Conservation (phyloP, 352 stramenopile genomes). For the Pythium periplocum region DNA sequence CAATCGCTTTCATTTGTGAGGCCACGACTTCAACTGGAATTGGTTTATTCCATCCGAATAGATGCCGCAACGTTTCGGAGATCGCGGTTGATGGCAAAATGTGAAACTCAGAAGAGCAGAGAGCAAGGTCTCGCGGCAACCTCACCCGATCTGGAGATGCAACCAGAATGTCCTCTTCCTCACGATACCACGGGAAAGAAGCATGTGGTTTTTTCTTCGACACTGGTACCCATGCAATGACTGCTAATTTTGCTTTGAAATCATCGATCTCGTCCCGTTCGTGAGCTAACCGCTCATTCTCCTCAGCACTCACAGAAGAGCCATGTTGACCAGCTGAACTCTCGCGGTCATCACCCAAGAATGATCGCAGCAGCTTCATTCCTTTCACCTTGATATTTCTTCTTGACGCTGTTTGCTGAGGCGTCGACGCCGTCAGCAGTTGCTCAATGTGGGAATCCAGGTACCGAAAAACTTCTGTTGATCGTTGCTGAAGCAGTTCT, state of each 20-base stretch:
- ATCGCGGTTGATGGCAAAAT: constrained; percentile 44
- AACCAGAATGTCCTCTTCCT: constrained; percentile 33
- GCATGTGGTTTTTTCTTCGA: constrained; percentile 28
- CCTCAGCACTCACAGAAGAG: constrained; percentile 11
- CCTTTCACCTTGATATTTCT: constrained; percentile 45
- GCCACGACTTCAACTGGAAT: constrained; percentile 37
- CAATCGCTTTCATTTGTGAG: constrained; percentile 44
- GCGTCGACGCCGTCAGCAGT: constrained; percentile 26
- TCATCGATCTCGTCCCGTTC: constrained; percentile 51
- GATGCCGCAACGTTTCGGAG: constrained; percentile 29
- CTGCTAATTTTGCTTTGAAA: constrained; percentile 47
- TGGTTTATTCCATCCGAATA: constrained; percentile 43
- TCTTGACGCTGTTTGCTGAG: constrained; percentile 21
- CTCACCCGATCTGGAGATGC: constrained; percentile 25
- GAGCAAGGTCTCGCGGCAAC: constrained; percentile 29
- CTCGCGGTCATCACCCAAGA: constrained; percentile 31
- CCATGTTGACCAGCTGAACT: not conserved
- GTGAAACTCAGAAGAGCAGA: constrained; percentile 64
- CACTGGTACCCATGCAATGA: constrained; percentile 61
- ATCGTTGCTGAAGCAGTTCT: constrained; percentile 26
- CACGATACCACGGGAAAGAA: constrained; percentile 31
- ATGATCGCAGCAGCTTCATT: constrained; percentile 45
- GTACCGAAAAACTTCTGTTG: constrained; percentile 57
- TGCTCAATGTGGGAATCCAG: constrained; percentile 56
- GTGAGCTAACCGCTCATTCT: constrained; percentile 27